Evolutionary conservation across 768 basidiomycete genomes (phyloP).

Genomic region (Russula virescens): DNA sequence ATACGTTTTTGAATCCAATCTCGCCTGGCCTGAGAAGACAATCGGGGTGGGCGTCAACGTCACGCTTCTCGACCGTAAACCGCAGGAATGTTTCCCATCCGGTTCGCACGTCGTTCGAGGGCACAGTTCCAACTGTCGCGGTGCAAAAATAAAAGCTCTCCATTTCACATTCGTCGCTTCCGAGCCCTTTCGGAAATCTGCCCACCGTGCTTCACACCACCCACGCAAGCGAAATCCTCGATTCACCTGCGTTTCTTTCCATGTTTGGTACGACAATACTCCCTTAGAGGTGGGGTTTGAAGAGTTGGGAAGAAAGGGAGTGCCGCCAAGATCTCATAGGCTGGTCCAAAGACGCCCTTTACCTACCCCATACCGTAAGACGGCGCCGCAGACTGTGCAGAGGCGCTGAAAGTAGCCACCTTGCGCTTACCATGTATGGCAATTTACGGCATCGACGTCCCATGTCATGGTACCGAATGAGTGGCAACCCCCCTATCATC

Average conservation of each 20-base stretch:
- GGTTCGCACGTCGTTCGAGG: neutral
- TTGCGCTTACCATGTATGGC: neutral
- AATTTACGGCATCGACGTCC: neutral
- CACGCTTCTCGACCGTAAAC: neutral
- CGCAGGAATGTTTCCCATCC: neutral
- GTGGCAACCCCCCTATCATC: neutral
- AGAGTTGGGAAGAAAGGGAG: neutral
- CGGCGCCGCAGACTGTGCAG: neutral
- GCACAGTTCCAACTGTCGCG: neutral
- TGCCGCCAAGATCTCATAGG: constrained; percentile 2
- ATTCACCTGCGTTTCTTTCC: neutral
- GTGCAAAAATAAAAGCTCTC: neutral
- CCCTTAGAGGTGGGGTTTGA: neutral
- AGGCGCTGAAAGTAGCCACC: no score
- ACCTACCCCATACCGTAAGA: neutral
- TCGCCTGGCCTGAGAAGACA: neutral
- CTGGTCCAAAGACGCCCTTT: neutral
- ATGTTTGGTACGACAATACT: no score
- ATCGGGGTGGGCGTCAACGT: neutral
- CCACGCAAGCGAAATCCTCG: neutral
- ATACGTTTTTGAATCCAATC: neutral
- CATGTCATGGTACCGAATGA: no score
- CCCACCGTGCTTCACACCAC: neutral
- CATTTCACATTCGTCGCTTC: neutral
- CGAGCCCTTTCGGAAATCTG: neutral